A percentile compares a stretch with the other conserved stretches of the same genome.
Evolutionary conservation across 2,329 filamentous ascomycete genomes (phyloP).

Genomic region (Cryphonectria nitschkei): DNA sequence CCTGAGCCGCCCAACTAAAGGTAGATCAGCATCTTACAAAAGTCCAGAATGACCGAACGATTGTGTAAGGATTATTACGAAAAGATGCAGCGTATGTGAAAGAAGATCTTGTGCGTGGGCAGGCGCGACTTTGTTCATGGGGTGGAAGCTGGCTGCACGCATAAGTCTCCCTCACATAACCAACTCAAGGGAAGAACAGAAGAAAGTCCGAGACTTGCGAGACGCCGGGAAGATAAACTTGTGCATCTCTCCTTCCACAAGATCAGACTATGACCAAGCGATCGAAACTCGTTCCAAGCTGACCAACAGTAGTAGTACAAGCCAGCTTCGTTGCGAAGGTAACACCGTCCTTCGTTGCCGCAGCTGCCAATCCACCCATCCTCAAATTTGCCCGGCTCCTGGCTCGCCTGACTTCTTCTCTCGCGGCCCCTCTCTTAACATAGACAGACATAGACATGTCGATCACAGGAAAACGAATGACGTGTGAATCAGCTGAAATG

Average conservation of each 20-base stretch:
- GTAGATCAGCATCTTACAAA: slow-evolving; percentile 26
- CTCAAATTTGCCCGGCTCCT: background rate
- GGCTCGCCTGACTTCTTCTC: background rate
- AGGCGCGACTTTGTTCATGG: slow-evolving; percentile 15
- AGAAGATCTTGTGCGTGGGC: slow-evolving; percentile 9
- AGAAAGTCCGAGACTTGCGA: slow-evolving; percentile 17
- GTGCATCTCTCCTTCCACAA: slow-evolving; percentile 15
- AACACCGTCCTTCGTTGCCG: slow-evolving; percentile 3
- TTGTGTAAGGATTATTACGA: slow-evolving; percentile 4
- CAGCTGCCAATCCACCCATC: slow-evolving; percentile 6
- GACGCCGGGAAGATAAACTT: slow-evolving; percentile 19
- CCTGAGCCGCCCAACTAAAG: slow-evolving; percentile 5
- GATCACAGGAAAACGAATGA: slow-evolving; percentile 14
- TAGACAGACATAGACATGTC: background rate
- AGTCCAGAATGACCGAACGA: slow-evolving; percentile 4
- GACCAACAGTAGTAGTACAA: slow-evolving; percentile 8
- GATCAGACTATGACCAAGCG: slow-evolving; percentile 7
- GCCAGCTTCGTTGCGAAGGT: slow-evolving; percentile 8
- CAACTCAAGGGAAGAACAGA: slow-evolving; percentile 1
- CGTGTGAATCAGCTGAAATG: slow-evolving; percentile 14
- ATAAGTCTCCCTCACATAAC: background rate
- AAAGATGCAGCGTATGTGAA: slow-evolving; percentile 10
- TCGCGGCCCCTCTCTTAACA: background rate
- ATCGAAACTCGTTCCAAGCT: slow-evolving; percentile 19
- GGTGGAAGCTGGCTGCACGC: slow-evolving; percentile 5